Evolutionary conservation across 257 asterid species (phyloP).

Genomic region (Solanum lycopersicoides): DNA sequence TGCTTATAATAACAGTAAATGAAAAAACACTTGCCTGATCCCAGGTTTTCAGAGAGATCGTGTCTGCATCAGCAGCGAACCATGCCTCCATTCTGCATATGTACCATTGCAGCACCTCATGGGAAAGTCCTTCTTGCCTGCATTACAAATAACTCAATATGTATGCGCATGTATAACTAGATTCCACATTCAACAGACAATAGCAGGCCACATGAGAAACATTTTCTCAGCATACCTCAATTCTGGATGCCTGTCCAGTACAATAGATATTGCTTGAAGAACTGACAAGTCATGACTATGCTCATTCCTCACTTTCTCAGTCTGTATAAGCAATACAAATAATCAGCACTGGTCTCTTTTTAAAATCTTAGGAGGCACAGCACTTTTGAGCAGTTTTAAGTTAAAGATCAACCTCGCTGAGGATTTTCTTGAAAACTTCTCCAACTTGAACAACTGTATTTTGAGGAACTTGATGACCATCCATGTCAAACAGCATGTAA

Average conservation of each 20-base stretch:
- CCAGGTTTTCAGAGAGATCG: slow-evolving; percentile 96
- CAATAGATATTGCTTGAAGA: slow-evolving; percentile 69
- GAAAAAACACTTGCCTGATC: slow-evolving; percentile 62
- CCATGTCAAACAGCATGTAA: slow-evolving; percentile 46
- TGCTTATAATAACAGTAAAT: background rate
- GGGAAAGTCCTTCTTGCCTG: slow-evolving; percentile 82
- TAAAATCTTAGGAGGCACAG: background rate
- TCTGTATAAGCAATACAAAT: slow-evolving; percentile 34
- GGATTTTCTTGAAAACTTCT: slow-evolving; percentile 74
- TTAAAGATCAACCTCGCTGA: slow-evolving; percentile 54
- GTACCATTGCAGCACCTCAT: slow-evolving; percentile 93
- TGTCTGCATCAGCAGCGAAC: slow-evolving; percentile 99
- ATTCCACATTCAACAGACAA: slow-evolving; percentile 3
- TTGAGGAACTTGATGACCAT: slow-evolving; percentile 85
- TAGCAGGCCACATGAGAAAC: background rate
- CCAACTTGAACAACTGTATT: slow-evolving; percentile 80
- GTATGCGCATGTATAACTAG: slow-evolving; percentile 1
- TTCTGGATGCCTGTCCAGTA: slow-evolving; percentile 72
- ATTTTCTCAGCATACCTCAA: slow-evolving; percentile 40
- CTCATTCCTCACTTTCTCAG: slow-evolving; percentile 81
- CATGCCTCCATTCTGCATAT: slow-evolving; percentile 99
- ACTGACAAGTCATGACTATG: slow-evolving; percentile 75
- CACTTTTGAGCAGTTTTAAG: background rate
- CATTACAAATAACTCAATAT: background rate
- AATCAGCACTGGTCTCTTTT: background rate